Evolutionary conservation across 805 yeast genomes (phyloP), one percentile per base, ranked within the genome.

Genomic region (Starmerella floris): DNA sequence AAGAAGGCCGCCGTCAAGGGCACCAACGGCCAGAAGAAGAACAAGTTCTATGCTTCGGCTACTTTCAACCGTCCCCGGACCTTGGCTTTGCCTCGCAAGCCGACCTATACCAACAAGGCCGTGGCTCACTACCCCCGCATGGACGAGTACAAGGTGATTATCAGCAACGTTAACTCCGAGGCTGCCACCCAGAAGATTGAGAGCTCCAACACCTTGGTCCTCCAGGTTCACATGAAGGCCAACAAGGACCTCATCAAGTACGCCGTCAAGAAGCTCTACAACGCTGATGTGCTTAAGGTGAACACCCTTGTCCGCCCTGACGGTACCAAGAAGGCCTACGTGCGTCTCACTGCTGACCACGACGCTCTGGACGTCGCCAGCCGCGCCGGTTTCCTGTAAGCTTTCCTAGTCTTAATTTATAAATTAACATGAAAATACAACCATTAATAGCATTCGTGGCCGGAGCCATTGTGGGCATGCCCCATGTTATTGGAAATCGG

Each of bases 261-360:
- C 63, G 98, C 98, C 58, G 94, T 91, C 64, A 88, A 91, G 79
- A 94, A 85, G 73, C 78, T 91, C 66, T 91, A 88, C 79, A 87
- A 83, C 66, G 97, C 88, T 64, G 97, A 91, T 58, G 91, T 82
- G 60, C 73, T 70, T 63, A 75, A 83, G 72, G 85, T 91, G 66
- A 87, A 91, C 88, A 91, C 98, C 61, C 77, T 91, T 69, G 73
- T 91, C 65, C 84, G 94, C 76, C 96, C 98, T 69, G 87, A 91
- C 72, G 98, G 98, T 72, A 82, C 96, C 76, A 91, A 91, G 84
- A 91, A 91, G 80, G 98, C 98, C 67, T 91, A 81, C 79, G 88
- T 91, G 68, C 84, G 94, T 77, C 82, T 91, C 69, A 84, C 97
- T 66, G 88, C 95, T 68, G 98, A 91, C 73, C 82, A 79, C 77